Base-by-base conservation (phyloP, 257 asterid genomes). In the Eucommia ulmoides region DNA sequence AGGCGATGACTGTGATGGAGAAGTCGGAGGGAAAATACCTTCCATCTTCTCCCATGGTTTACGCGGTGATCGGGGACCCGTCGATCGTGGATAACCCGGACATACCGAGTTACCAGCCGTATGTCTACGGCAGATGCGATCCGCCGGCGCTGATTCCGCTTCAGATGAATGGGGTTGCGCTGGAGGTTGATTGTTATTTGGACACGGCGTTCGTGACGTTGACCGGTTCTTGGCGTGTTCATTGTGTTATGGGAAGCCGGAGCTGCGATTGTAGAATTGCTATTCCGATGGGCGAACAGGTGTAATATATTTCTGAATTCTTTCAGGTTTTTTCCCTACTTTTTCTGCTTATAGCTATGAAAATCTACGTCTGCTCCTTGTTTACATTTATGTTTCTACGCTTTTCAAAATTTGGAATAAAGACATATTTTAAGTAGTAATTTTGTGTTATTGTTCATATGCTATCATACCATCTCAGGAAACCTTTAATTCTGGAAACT, bases 221-320 rank as follows among this genome's bases (percentile, higher is more conserved):
- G 5, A 45, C 42, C 52, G 98, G 75, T 23, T 68, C 89, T 58
- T 91, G 98, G 98, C 93, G 98, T 33, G 67, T 91, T 70, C 98
- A 91, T 66, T 91, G 98, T 62, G 81, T 91, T 33, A 91, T 78
- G 96, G 87, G 77, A 25, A 74, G 91, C 63, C 69, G 74, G 51
- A 20, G 70, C 73, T 82, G 93, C 50, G 94, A 85, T 68, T 83
- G 93, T 64, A 77, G 79, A 22, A 53, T 89, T 59, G 93, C 88
- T 2, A 57, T 89, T 62, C 96, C 98, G 16, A 80, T 89, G 92
- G 96, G 98, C 20, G 92, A 85, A 56, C 86, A 85, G 96, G 98
- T 84, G 22, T n/a, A n/a, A n/a, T n/a, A n/a, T n/a, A n/a, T n/a
- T n/a, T n/a, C n/a, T n/a, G n/a, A n/a, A n/a, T n/a, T n/a, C n/a